Evolutionary conservation across 768 basidiomycete genomes (phyloP).

Genomic region (Hysterangium stoloniferum): DNA sequence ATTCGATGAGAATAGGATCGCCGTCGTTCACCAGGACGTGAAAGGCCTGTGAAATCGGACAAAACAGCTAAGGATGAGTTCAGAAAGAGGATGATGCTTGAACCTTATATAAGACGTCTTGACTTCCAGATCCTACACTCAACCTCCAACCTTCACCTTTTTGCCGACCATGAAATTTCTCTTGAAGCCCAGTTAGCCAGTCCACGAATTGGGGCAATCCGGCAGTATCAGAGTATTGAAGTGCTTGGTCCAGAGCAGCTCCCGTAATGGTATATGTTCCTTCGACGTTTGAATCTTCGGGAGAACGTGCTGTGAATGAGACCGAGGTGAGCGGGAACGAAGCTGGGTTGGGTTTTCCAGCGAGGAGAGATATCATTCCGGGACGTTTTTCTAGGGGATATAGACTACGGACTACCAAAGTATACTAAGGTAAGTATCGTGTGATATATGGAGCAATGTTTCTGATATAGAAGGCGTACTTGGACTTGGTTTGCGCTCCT

Average conservation of each 20-base stretch:
- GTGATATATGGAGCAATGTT: constrained; percentile 36
- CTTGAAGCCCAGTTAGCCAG: constrained; percentile 71
- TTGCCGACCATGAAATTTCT: constrained; percentile 54
- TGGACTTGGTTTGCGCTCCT: constrained; percentile 49
- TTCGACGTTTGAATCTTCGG: constrained; percentile 38
- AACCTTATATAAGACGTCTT: constrained; percentile 86
- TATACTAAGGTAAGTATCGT: neutral
- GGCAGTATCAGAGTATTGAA: constrained; percentile 73
- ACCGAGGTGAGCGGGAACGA: constrained; percentile 88
- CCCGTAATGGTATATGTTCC: constrained; percentile 46
- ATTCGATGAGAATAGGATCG: constrained; percentile 75
- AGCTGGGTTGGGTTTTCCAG: constrained; percentile 86
- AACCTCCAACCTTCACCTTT: constrained; percentile 64
- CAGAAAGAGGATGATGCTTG: constrained; percentile 14
- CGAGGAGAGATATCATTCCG: constrained; percentile 73
- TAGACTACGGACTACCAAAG: constrained; percentile 59
- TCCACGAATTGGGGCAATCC: constrained; percentile 57
- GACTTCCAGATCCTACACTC: constrained; percentile 76
- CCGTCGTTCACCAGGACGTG: constrained; percentile 66
- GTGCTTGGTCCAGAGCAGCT: constrained; percentile 50
- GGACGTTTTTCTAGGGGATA: constrained; percentile 72
- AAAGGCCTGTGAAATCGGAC: constrained; percentile 67
- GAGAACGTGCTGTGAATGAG: constrained; percentile 50
- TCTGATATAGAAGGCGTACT: constrained; percentile 33
- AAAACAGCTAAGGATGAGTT: neutral